Percentiles rank a stretch among this genome's conserved stretches.
Evolutionary conservation across 2,329 filamentous ascomycete genomes (phyloP).

Genomic region (Dactylonectria macrodidyma): DNA sequence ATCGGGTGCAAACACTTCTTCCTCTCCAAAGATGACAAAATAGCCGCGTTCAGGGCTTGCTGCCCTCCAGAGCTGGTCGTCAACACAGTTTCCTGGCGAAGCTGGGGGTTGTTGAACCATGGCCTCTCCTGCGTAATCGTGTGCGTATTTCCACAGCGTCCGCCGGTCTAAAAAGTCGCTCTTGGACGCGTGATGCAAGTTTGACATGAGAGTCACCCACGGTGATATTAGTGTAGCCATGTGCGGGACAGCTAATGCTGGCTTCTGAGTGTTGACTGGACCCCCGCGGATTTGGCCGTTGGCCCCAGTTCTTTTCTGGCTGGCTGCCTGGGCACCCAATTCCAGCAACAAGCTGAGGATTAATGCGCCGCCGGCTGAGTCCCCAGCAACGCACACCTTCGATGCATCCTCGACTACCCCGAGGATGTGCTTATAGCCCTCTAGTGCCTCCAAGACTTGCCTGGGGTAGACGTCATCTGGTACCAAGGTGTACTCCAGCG

Average conservation of each 20-base stretch:
- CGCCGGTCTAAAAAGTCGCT: constrained; percentile 82
- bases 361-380: constrained; percentile 84
- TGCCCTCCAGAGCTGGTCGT: constrained; percentile 75
- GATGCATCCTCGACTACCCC: constrained; percentile 70
- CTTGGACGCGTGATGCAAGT: constrained; percentile 75
- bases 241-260: constrained; percentile 52
- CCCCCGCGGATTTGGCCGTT: constrained; percentile 30
- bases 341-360: constrained; percentile 81
- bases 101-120: constrained; percentile 54
- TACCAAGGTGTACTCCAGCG: constrained; percentile 85
- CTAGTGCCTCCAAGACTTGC: constrained; percentile 79
- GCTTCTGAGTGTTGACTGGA: constrained; percentile 33
- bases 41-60: constrained; percentile 78
- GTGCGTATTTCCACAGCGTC: constrained; percentile 78
- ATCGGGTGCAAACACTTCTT: constrained; percentile 84
- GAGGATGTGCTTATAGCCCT: constrained; percentile 80
- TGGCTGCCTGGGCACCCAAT: constrained; percentile 61
- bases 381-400: constrained; percentile 80
- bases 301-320: constrained; percentile 36
- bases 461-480: constrained; percentile 81
- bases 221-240: constrained; percentile 84
- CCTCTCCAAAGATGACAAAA: constrained; percentile 79
- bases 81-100: constrained; percentile 80
- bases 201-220: constrained; percentile 82
- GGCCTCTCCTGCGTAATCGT: constrained; percentile 72